Conservation (phyloP, 306 rosid genomes). For the Fragaria iinumae region DNA sequence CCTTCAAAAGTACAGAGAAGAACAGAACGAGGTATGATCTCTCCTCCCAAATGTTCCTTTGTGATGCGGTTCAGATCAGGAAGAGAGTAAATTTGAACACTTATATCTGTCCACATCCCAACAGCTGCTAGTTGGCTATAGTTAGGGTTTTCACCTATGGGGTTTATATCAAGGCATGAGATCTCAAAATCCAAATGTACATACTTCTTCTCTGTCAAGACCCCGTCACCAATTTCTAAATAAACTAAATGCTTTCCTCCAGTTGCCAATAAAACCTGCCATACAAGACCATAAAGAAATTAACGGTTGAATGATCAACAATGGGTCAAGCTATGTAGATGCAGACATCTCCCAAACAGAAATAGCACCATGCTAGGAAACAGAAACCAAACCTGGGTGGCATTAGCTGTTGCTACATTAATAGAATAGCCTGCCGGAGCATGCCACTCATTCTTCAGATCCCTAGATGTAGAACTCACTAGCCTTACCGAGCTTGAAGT, state of each 20-base stretch:
- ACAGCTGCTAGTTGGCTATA: conserved; percentile 89
- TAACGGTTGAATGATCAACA: background rate
- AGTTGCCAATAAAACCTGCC: conserved; percentile 94
- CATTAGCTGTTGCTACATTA: conserved; percentile 94
- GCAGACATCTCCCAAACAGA: background rate
- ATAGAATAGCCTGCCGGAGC: conserved; percentile 83
- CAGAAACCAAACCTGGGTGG: conserved; percentile 71
- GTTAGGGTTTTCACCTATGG: conserved; percentile 78
- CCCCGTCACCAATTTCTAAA: conserved; percentile 85
- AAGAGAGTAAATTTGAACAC: conserved; percentile 81
- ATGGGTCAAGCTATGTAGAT: background rate
- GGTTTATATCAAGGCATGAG: conserved; percentile 95
- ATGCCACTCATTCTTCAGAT: conserved; percentile 73
- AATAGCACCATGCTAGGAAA: background rate
- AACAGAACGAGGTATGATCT: conserved; percentile 96
- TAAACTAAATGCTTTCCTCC: conserved; percentile 91
- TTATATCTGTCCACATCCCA: conserved; percentile 99
- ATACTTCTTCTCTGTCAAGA: conserved; percentile 55
- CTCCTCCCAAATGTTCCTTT: conserved; percentile 93
- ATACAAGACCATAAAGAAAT: conserved; percentile 23
- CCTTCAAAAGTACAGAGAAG: conserved; percentile 99
- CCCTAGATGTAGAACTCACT: conserved; percentile 82
- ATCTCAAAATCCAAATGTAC: conserved; percentile 83
- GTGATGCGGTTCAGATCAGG: conserved; percentile 88
- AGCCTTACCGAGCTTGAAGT: conserved; percentile 78